phyloP scores from a whole-genome alignment of 768 basidiomycete genomes.

The Pleurotus tuber-regium region DNA sequence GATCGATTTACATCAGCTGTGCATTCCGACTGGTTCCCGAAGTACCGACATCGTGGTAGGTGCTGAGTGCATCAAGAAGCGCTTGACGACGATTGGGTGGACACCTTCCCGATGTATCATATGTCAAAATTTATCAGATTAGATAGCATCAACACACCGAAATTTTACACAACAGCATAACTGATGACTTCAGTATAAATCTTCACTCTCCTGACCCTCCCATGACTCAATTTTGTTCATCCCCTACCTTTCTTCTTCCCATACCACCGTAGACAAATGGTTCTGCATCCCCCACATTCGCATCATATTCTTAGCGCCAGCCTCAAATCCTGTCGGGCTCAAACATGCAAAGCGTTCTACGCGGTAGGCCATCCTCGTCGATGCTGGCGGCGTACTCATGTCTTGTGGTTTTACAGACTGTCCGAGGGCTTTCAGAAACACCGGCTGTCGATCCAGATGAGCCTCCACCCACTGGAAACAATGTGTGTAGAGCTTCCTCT shows the following conservation, averaged over 20 bases:
- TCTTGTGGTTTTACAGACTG: constrained; percentile 32
- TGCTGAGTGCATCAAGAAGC: not conserved
- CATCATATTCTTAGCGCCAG: constrained; percentile 30
- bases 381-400: constrained; percentile 10
- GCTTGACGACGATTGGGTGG: not conserved
- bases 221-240: constrained; percentile 25
- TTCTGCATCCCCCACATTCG: constrained; percentile 32
- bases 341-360: constrained; percentile 50
- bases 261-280: constrained; percentile 28
- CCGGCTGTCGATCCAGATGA: constrained; percentile 32
- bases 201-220: constrained; percentile 19
- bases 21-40: not conserved
- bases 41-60: not conserved
- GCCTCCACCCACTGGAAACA: constrained; percentile 39
- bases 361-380: constrained; percentile 39
- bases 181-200: constrained; percentile 8
- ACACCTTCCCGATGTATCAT: not conserved
- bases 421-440: constrained; percentile 35
- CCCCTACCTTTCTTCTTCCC: constrained; percentile 15
- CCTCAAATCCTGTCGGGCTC: constrained; percentile 32
- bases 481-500: constrained; percentile 35
- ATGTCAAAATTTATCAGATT: constrained; percentile 28
- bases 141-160: constrained; percentile 2
- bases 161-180: not conserved
- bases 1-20: not conserved